phyloP scores from a whole-genome alignment of 192 early-diverging fungal species.

The Coemansia sp. region DNA sequence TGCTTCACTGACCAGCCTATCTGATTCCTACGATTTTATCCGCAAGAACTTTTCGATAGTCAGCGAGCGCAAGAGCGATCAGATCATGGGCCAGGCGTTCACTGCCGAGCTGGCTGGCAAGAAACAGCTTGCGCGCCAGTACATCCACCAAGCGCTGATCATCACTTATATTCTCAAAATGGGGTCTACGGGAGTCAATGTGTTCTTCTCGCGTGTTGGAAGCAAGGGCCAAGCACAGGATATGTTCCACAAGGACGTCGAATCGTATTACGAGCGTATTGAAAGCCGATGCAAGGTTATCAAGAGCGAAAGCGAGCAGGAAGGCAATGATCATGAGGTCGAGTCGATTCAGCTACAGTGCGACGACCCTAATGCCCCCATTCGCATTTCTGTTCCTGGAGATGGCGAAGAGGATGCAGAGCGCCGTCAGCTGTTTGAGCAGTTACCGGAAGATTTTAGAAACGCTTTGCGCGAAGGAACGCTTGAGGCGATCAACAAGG shows the following conservation, averaged over 20 bases:
- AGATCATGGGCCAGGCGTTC: conserved; percentile 85
- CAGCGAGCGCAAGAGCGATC: conserved; percentile 68
- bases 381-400: conserved; percentile 66
- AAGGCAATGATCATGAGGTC: conserved; percentile 41
- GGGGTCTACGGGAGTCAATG: conserved; percentile 74
- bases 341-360: conserved; percentile 75
- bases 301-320: conserved; percentile 54
- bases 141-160: conserved; percentile 77
- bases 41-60: conserved; percentile 67
- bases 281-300: conserved; percentile 68
- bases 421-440: conserved; percentile 65
- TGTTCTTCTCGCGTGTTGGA: conserved; percentile 77
- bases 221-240: conserved; percentile 59
- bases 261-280: conserved; percentile 80
- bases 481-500: conserved; percentile 81
- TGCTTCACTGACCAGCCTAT: conserved; percentile 58
- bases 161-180: conserved; percentile 84
- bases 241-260: conserved; percentile 86
- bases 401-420: conserved; percentile 54
- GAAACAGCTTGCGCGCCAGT: conserved; percentile 63
- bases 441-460: conserved; percentile 69
- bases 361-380: conserved; percentile 64
- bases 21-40: conserved; percentile 64
- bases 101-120: conserved; percentile 70
- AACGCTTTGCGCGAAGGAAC: conserved; percentile 73